Evolutionary conservation across 2,329 filamentous ascomycete species (phyloP), one percentile per base, ranked within the genome.

Genomic region (Stagonosporopsis rhizophila): DNA sequence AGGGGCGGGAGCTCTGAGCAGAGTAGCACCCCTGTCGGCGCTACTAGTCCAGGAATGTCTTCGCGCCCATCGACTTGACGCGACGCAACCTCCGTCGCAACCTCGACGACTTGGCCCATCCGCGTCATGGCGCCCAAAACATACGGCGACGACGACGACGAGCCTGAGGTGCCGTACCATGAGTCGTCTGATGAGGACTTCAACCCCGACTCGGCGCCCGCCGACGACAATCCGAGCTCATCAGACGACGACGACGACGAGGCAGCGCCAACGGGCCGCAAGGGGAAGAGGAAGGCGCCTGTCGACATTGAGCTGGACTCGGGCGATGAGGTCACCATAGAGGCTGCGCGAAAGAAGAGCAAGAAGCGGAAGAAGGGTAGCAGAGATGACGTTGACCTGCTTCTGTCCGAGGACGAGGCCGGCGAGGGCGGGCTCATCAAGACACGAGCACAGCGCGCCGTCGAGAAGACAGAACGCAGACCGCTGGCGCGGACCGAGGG

Each of bases 151-250:
- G 67, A 72, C 41, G 54, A 69, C n/a, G 58, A 64, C 2, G 61
- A 69, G n/a, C 54, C 56, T 7, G 65, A 71, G 73, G 52, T 69
- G 71, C 81, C 85, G 28, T 83, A 85, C 56, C 78, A 85, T 56
- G 91, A 91, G 66, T 85, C 82, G 15, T 90, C 88, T 1, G 87
- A 88, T 3, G 86, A 91, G 63, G 89, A 92, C 70, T 89, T 88
- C 9, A 88, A 91, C 69, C 91, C 91, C 59, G 83, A 87, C 22
- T 85, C 84, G n/a, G 86, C 25, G 67, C 76, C 34, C 73, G 71
- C 64, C 28, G 81, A 78, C 15, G 79, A 75, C 14, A 81, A 80
- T 11, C 84, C 83, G 5, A 86, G 83, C 53, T 82, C 82, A 7
- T 74, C 72, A 20, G 77, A 77, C 46, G 69, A 73, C 35, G 77